These are phyloP conservation scores for Anisodus acutangulus DNA, from an alignment of 257 asterid genomes.

Conservation along the genomic window DNA sequence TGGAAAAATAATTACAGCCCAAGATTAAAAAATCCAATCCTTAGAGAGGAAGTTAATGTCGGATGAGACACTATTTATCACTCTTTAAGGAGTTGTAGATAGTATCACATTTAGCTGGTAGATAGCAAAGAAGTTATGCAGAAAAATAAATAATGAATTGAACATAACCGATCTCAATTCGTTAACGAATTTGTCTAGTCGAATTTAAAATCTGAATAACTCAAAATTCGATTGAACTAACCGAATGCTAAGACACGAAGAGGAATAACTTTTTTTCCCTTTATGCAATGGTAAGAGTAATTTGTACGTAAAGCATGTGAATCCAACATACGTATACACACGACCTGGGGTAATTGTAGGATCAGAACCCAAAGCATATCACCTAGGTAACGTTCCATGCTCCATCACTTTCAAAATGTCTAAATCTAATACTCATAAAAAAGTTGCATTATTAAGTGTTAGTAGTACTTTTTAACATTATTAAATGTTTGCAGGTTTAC, in stretches of 20 bases:
- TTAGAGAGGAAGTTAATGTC: too few species aligned
- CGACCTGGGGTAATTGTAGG: neutral
- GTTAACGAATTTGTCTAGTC: neutral
- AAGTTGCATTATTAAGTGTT: neutral
- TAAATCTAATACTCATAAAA: neutral
- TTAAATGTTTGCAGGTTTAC: conserved; percentile 28
- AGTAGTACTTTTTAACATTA: neutral
- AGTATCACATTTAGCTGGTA: too few species aligned
- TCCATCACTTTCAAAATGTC: neutral
- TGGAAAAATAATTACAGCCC: neutral
- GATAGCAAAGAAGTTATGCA: too few species aligned
- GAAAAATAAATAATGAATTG: neutral
- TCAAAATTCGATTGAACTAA: neutral
- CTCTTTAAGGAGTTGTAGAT: too few species aligned
- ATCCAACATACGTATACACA: neutral
- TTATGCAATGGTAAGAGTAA: neutral
- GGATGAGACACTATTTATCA: too few species aligned
- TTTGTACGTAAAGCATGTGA: conserved; percentile 25
- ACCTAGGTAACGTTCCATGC: neutral
- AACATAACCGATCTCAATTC: neutral
- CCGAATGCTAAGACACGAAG: neutral
- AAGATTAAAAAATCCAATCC: neutral
- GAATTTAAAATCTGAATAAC: neutral
- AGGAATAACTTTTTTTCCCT: neutral
- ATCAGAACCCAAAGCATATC: conserved; percentile 25